These are phyloP conservation scores for Trichosporon inkin DNA, from an alignment of 1,284 basidiomycete species.

Conservation along the genomic window DNA sequence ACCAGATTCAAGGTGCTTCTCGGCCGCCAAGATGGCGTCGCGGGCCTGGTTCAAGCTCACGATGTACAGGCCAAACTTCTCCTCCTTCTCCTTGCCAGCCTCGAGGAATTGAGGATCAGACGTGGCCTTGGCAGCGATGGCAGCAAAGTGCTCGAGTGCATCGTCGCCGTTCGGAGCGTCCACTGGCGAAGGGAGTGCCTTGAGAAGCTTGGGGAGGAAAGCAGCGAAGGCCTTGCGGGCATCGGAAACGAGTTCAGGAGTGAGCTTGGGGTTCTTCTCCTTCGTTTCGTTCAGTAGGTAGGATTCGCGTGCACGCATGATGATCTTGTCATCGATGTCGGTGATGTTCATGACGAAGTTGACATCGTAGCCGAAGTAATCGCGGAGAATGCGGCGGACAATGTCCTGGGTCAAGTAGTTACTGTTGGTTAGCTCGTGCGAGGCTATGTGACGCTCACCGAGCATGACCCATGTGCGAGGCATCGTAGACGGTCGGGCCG, in stretches of 20 bases:
- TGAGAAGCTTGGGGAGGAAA: constrained; percentile 59
- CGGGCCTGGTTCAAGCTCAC: constrained; percentile 61
- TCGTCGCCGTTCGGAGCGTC: constrained; percentile 56
- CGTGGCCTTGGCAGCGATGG: constrained; percentile 51
- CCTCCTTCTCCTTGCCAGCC: constrained; percentile 68
- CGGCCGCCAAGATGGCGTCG: constrained; percentile 38
- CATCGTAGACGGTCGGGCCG: constrained; percentile 99
- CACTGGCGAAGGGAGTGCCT: constrained; percentile 59
- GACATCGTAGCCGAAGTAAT: constrained; percentile 96
- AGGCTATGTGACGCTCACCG: constrained; percentile 57
- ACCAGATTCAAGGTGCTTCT: constrained; percentile 45
- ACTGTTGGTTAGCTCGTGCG: constrained; percentile 51
- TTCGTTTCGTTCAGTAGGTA: constrained; percentile 59
- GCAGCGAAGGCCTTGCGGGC: constrained; percentile 52
- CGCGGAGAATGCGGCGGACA: constrained; percentile 82
- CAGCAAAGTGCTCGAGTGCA: constrained; percentile 57
- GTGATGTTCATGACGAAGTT: constrained; percentile 99
- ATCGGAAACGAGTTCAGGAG: constrained; percentile 34
- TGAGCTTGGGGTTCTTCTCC: constrained; percentile 39
- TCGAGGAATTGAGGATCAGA: constrained; percentile 59
- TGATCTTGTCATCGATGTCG: constrained; percentile 99
- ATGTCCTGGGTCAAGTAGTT: constrained; percentile 99
- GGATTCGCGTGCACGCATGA: constrained; percentile 78
- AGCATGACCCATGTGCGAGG: constrained; percentile 98
- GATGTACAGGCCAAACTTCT: constrained; percentile 87